These are phyloP conservation scores for cucumber (Cucumis sativus) DNA, from an alignment of 306 rosid species.

Conservation along the genomic window DNA sequence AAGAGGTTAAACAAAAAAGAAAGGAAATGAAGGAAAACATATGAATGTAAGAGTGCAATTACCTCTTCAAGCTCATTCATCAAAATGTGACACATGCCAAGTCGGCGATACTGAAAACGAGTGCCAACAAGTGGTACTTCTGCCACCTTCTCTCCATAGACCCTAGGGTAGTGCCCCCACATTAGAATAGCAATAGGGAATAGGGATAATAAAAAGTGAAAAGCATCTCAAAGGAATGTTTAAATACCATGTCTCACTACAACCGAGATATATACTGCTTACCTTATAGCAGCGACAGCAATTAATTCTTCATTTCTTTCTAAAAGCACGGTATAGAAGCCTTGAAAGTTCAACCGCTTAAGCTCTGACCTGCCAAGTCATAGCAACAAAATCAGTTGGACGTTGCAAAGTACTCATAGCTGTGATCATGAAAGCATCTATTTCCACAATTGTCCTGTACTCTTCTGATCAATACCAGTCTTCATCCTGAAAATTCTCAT, in stretches of 20 bases:
- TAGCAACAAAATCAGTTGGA: not conserved
- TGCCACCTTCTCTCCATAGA: slow-evolving; percentile 65
- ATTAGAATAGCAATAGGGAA: not conserved
- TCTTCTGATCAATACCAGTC: not conserved
- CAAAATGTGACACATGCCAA: slow-evolving; percentile 74
- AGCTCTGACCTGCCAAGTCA: slow-evolving; percentile 52
- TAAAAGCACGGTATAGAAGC: slow-evolving; percentile 66
- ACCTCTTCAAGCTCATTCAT: slow-evolving; percentile 87
- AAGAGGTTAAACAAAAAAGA: not conserved
- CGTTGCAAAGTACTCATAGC: not conserved
- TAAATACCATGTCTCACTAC: not conserved
- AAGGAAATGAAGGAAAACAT: not conserved
- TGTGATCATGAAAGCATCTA: not conserved
- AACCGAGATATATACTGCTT: slow-evolving; percentile 13
- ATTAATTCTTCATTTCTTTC: slow-evolving; percentile 67
- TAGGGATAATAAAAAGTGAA: slow-evolving; percentile 1
- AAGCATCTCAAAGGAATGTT: not conserved
- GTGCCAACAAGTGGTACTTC: slow-evolving; percentile 84
- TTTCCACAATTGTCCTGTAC: not conserved
- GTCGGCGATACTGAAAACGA: slow-evolving; percentile 62
- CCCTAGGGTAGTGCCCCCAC: slow-evolving; percentile 31
- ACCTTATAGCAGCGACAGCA: slow-evolving; percentile 75
- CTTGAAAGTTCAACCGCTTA: slow-evolving; percentile 61
- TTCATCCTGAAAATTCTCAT: not conserved
- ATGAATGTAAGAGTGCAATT: not conserved